Evolutionary conservation across 2,329 filamentous ascomycete genomes (phyloP), one percentile per base, ranked within the genome.

Genomic region (Claviceps sp.): DNA sequence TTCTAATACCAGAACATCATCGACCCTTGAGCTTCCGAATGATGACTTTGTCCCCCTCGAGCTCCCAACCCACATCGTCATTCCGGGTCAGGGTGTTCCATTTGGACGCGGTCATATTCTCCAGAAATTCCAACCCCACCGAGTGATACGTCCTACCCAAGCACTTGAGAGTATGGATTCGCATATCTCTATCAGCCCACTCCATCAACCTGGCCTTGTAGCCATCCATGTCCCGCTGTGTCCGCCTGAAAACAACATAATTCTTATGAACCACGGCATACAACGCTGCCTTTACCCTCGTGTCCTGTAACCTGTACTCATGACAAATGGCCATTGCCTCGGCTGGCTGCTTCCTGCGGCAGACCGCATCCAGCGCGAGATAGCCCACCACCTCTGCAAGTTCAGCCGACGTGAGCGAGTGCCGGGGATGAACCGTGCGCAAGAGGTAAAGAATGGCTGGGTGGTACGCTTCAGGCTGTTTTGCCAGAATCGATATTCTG

Each of bases 381-480:
- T 95, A 95, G 37, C 81, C 79, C 2, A 82, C 79, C 50, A 94
- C 85, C 61, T 97, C 93, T 48, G 83, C 79, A 4, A 88, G 69
- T 62, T 95, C 89, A 5, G 84, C 73, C 2, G 74, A 71, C 0
- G 85, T 81, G 20, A 97, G 78, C 4, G 83, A 82, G 48, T 82
- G 78, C 2, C 73, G 66, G 0, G 76, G 72, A 60, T 94, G 86
- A 55, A 97, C 82, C 7, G 71, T 70, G 45, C 82, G 77, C 13
- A 98, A 73, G 2, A 96, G 77, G 60, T 95, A 82, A 41, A 86
- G 77, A 22, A 97, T 79, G 1, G 91, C 88, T 0, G 91, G 88
- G 57, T 91, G 85, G 66, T 97, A 98, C 1, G 89, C 89, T 59
- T 95, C 88, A 59, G 85, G 86, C 59, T 94, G 84, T 57, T 83